Conservation (phyloP, 495 filamentous ascomycete genomes). For the Aspergillus biplanus region DNA sequence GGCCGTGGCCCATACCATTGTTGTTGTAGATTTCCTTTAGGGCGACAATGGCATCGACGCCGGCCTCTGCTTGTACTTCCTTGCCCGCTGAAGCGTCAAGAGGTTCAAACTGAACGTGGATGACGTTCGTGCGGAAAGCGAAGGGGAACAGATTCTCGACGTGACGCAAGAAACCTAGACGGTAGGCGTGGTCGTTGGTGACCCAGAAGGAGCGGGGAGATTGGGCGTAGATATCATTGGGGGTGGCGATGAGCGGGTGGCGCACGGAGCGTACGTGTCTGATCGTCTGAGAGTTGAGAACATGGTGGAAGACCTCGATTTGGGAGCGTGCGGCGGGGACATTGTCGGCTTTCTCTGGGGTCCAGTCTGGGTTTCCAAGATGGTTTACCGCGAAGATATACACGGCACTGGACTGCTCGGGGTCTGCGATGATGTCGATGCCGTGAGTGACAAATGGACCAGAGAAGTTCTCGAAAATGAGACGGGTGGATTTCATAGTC, state of each 20-base stretch:
- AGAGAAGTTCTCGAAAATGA: slow-evolving; percentile 55
- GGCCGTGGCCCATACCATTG: slow-evolving; percentile 62
- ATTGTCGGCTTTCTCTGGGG: slow-evolving; percentile 3
- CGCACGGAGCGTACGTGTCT: slow-evolving; percentile 49
- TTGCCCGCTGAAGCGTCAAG: slow-evolving; percentile 1
- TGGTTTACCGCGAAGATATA: slow-evolving; percentile 68
- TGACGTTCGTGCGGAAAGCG: slow-evolving; percentile 44
- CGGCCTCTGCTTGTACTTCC: slow-evolving; percentile 25
- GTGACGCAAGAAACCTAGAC: slow-evolving; percentile 46
- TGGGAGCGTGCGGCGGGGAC: slow-evolving; percentile 50
- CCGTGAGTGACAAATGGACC: slow-evolving; percentile 63
- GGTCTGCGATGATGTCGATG: slow-evolving; percentile 58
- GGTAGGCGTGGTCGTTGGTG: slow-evolving; percentile 64
- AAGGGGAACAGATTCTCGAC: slow-evolving; percentile 43
- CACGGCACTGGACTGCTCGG: slow-evolving; percentile 45
- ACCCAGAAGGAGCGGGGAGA: slow-evolving; percentile 56
- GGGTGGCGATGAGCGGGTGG: slow-evolving; percentile 55
- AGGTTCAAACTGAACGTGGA: slow-evolving; percentile 37
- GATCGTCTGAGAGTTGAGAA: slow-evolving; percentile 34
- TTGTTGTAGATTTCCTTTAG: slow-evolving; percentile 49
- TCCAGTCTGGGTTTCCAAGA: slow-evolving; percentile 47
- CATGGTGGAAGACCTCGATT: slow-evolving; percentile 63
- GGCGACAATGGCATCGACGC: slow-evolving; percentile 49
- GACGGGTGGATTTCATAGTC: slow-evolving; percentile 53
- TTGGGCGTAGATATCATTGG: slow-evolving; percentile 60